These are phyloP conservation scores for Phytopythium sindhum DNA, from an alignment of 352 stramenopile genomes.

Conservation along the genomic window DNA sequence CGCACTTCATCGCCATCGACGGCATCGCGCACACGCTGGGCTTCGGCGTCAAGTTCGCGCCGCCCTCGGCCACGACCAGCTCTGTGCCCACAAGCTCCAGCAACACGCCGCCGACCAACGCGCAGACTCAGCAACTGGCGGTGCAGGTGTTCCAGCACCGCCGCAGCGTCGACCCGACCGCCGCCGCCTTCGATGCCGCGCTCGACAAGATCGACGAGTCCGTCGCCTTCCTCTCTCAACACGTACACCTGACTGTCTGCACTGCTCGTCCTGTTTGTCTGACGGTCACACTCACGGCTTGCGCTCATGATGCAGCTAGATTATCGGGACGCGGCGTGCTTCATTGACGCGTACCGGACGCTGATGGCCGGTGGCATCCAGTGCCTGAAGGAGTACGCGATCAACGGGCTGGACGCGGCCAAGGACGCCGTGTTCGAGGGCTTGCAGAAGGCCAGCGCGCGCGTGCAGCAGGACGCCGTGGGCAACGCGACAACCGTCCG, in stretches of 20 bases:
- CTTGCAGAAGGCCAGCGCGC: slow-evolving; percentile 27
- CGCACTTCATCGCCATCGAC: slow-evolving; percentile 71
- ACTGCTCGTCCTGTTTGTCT: background rate
- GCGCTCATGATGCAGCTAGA: slow-evolving; percentile 37
- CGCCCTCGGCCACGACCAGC: slow-evolving; percentile 13
- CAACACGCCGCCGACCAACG: background rate
- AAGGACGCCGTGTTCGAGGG: slow-evolving; percentile 64
- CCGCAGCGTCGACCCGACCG: slow-evolving; percentile 69
- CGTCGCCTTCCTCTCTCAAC: slow-evolving; percentile 57
- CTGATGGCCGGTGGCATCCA: slow-evolving; percentile 62
- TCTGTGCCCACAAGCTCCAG: background rate
- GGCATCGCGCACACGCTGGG: slow-evolving; percentile 47
- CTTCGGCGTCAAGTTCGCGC: slow-evolving; percentile 67
- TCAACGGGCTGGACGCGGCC: slow-evolving; percentile 60
- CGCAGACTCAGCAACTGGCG: slow-evolving; percentile 18
- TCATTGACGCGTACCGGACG: slow-evolving; percentile 67
- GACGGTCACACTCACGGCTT: background rate
- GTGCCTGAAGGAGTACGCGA: slow-evolving; percentile 66
- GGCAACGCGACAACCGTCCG: background rate
- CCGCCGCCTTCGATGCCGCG: slow-evolving; percentile 46
- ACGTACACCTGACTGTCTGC: slow-evolving; percentile 34
- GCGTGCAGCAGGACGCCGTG: slow-evolving; percentile 8
- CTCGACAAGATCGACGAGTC: slow-evolving; percentile 70
- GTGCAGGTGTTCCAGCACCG: slow-evolving; percentile 81
- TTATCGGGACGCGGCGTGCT: slow-evolving; percentile 67